These are phyloP conservation scores for Mortierella hygrophila DNA, from an alignment of 192 early-diverging fungal genomes.

Conservation along the genomic window DNA sequence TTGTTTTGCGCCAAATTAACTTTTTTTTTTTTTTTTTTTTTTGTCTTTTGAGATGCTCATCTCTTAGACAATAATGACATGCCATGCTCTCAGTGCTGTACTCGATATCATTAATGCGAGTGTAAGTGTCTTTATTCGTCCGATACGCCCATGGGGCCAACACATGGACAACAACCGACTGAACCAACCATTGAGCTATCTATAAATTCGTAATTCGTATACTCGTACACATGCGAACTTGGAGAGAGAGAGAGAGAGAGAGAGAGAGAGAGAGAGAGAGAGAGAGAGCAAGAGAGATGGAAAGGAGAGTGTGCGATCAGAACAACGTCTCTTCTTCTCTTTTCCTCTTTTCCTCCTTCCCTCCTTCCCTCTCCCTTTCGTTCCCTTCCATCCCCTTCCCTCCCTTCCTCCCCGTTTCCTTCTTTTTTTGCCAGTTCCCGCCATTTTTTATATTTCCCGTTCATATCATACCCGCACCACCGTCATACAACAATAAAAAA, in stretches of 20 bases:
- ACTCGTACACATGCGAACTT: too few species aligned
- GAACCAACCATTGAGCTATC: too few species aligned
- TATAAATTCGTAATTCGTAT: too few species aligned
- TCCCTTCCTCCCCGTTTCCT: conserved; percentile 5
- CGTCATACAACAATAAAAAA: not conserved
- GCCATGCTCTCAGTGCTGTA: too few species aligned
- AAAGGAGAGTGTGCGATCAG: not conserved
- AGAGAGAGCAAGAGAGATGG: not conserved
- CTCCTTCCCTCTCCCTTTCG: not conserved
- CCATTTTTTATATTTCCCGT: conserved; percentile 4
- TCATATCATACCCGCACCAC: not conserved
- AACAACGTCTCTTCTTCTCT: not conserved
- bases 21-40: conserved; percentile 1
- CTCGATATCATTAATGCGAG: too few species aligned
- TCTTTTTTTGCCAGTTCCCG: not conserved
- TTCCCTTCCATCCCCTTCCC: not conserved
- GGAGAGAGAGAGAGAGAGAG: too few species aligned
- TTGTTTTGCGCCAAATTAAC: not conserved
- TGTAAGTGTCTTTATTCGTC: too few species aligned
- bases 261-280: too few species aligned
- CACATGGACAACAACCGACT: too few species aligned
- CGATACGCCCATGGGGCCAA: too few species aligned
- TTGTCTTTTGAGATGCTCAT: not conserved
- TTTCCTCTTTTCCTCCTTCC: not conserved
- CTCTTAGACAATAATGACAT: too few species aligned